A percentile compares a stretch with the other conserved stretches of the same genome.
phyloP scores from a whole-genome alignment of 805 yeast species.

The Wickerhamiella galacta region DNA sequence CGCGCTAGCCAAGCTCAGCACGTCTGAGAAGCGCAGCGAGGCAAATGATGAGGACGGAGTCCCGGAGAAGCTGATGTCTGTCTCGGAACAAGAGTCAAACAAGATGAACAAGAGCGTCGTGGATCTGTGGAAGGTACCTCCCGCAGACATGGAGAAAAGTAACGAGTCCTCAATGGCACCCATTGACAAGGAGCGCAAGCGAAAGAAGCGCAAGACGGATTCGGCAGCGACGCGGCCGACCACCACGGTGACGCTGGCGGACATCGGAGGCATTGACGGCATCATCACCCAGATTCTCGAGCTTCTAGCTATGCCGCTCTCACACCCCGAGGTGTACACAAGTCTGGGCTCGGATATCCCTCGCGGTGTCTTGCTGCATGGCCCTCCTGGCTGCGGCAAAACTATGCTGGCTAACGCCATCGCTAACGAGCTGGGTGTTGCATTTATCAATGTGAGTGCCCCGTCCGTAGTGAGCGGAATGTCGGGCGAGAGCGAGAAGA shows the following conservation, averaged over 20 bases:
- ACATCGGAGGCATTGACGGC: slow-evolving; percentile 79
- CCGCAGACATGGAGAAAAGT: slow-evolving; percentile 8
- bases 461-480: slow-evolving; percentile 95
- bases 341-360: slow-evolving; percentile 92
- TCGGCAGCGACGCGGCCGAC: slow-evolving; percentile 15
- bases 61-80: slow-evolving; percentile 43
- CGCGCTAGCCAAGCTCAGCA: not conserved
- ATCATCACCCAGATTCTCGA: slow-evolving; percentile 81
- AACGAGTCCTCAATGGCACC: slow-evolving; percentile 2
- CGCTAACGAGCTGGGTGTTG: slow-evolving; percentile 88
- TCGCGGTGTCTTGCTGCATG: slow-evolving; percentile 82
- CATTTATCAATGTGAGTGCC: slow-evolving; percentile 80
- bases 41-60: not conserved
- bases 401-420: slow-evolving; percentile 91
- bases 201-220: slow-evolving; percentile 38
- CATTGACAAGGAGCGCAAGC: slow-evolving; percentile 5
- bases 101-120: slow-evolving; percentile 63
- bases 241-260: slow-evolving; percentile 48
- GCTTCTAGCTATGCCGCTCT: slow-evolving; percentile 74
- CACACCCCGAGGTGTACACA: slow-evolving; percentile 80
- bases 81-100: slow-evolving; percentile 36
- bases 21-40: slow-evolving; percentile 15
- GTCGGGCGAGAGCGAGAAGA: slow-evolving; percentile 98
- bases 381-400: slow-evolving; percentile 99
- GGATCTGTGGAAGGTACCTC: slow-evolving; percentile 38